Conservation (phyloP, 1,284 basidiomycete species). For the Irpex sp. region DNA sequence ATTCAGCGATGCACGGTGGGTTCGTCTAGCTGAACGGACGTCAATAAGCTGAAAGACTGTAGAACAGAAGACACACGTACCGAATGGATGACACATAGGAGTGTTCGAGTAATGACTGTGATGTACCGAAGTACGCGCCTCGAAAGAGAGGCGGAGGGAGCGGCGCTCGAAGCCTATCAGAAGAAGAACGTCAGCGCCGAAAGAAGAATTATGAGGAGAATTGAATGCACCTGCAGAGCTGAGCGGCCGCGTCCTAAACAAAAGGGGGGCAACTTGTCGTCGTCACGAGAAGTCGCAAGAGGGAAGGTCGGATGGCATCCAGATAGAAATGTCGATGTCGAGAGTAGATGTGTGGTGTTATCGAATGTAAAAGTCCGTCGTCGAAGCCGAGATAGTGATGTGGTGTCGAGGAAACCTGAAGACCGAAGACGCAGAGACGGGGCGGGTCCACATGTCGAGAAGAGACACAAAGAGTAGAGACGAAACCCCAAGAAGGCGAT, state of each 20-base stretch:
- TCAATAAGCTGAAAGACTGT: too few species aligned
- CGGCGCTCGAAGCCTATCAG: neutral
- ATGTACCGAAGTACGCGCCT: too few species aligned
- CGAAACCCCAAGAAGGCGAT: neutral
- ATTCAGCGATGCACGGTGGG: too few species aligned
- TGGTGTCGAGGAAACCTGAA: neutral
- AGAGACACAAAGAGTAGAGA: neutral
- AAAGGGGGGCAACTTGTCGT: neutral
- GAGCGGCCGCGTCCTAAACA: neutral
- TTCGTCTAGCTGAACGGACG: too few species aligned
- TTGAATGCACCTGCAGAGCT: neutral
- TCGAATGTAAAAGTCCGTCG: too few species aligned
- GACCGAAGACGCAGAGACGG: neutral
- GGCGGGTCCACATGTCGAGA: neutral
- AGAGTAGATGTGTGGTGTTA: neutral
- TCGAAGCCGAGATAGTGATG: neutral
- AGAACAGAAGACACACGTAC: too few species aligned
- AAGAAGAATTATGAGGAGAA: neutral
- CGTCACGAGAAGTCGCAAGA: neutral
- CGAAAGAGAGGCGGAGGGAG: neutral
- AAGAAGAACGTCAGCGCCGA: neutral
- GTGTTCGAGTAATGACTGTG: too few species aligned
- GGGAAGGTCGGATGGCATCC: neutral
- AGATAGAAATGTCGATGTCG: neutral
- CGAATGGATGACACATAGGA: too few species aligned